phyloP scores from a whole-genome alignment of 371 early-diverging fungal genomes.

The Circinella minor region DNA sequence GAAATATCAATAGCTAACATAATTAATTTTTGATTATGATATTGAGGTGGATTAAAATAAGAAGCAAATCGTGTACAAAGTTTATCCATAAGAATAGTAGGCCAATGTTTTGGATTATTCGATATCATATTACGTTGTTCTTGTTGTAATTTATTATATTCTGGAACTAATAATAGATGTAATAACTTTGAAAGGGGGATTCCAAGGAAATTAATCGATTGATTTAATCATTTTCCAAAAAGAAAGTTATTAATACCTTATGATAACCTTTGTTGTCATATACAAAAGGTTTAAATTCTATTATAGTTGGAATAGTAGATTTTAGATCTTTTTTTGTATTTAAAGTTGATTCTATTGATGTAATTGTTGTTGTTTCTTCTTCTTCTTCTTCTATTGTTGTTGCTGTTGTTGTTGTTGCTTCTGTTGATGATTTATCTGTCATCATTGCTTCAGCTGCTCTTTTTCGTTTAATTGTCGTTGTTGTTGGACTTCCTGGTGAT shows the following conservation, averaged over 20 bases:
- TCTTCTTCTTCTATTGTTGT: constrained; percentile 4
- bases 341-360: too few species aligned
- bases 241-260: too few species aligned
- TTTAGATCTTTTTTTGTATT: not conserved
- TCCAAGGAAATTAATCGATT: too few species aligned
- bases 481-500: not conserved
- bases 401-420: not conserved
- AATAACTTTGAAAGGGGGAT: not conserved
- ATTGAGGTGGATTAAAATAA: not conserved
- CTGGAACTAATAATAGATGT: not conserved
- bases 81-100: not conserved
- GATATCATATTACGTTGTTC: not conserved
- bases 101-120: not conserved
- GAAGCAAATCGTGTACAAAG: not conserved
- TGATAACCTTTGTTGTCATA: too few species aligned
- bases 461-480: not conserved
- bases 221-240: too few species aligned
- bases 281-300: too few species aligned
- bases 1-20: not conserved
- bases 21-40: not conserved
- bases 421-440: not conserved
- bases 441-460: not conserved
- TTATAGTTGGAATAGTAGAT: too few species aligned
- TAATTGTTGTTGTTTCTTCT: not conserved
- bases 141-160: not conserved